Evolutionary conservation across 768 basidiomycete genomes (phyloP).

Genomic region (Amanita thiersii): DNA sequence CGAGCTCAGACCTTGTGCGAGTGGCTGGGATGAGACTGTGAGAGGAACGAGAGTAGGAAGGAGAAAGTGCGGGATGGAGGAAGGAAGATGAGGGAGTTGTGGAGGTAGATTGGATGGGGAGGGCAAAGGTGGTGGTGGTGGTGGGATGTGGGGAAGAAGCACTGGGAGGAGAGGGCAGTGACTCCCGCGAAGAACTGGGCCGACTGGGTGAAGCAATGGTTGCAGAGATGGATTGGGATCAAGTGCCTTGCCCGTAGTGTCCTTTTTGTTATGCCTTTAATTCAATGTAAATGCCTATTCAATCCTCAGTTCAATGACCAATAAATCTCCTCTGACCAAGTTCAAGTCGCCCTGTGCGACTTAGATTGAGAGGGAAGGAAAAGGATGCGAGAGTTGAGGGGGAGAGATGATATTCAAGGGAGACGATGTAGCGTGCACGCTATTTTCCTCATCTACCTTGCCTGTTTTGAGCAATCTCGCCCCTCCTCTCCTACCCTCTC

Average conservation of each 20-base stretch:
- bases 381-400: too few species aligned
- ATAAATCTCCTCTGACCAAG: too few species aligned
- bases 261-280: too few species aligned
- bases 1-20: slow-evolving; percentile 54
- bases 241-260: background rate
- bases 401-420: too few species aligned
- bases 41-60: slow-evolving; percentile 18
- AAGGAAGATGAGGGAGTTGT: slow-evolving; percentile 6
- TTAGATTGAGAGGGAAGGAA: too few species aligned
- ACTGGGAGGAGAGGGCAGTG: slow-evolving; percentile 31
- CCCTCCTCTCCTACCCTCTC: too few species aligned
- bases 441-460: too few species aligned
- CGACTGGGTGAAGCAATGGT: slow-evolving; percentile 66
- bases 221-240: slow-evolving; percentile 17
- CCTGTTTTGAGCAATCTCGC: too few species aligned
- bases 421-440: too few species aligned
- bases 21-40: slow-evolving; percentile 56
- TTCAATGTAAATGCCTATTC: too few species aligned
- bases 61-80: slow-evolving; percentile 17
- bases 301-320: too few species aligned
- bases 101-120: background rate
- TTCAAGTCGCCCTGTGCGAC: too few species aligned
- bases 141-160: slow-evolving; percentile 36
- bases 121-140: slow-evolving; percentile 6
- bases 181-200: slow-evolving; percentile 50